Percentiles rank a stretch among this genome's conserved stretches.
These are phyloP conservation scores for Apiospora aurea DNA, from an alignment of 2,329 filamentous ascomycete species.

Conservation along the genomic window DNA sequence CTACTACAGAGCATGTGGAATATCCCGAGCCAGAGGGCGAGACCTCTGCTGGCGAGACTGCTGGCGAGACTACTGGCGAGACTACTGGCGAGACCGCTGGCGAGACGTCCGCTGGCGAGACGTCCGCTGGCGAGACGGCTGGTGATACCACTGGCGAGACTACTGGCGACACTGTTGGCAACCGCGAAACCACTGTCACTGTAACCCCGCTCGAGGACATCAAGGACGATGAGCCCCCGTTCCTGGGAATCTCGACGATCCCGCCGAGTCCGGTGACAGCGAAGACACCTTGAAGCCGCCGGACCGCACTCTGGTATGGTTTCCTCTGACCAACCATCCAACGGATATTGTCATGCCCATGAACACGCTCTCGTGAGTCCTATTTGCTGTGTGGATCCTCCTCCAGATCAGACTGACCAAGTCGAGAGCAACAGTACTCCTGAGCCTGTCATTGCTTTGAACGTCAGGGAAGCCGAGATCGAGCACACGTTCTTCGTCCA, in stretches of 20 bases:
- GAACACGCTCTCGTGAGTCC: neutral
- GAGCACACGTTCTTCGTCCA: neutral
- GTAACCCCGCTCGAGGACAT: neutral
- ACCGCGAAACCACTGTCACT: neutral
- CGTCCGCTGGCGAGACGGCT: too few relatives aligned
- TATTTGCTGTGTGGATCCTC: too few relatives aligned
- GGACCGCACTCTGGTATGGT: neutral
- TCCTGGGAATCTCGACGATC: neutral
- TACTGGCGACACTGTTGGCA: neutral
- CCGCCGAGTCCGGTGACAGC: neutral
- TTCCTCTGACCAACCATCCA: neutral
- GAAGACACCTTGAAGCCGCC: neutral
- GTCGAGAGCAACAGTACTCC: neutral
- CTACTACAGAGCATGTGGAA: too few relatives aligned
- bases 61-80: too few relatives aligned
- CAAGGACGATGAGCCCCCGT: too few relatives aligned
- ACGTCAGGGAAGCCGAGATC: neutral
- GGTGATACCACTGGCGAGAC: neutral
- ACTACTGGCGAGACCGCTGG: too few relatives aligned
- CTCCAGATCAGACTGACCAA: neutral
- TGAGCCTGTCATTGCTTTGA: neutral
- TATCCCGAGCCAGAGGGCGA: too few relatives aligned
- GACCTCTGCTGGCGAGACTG: too few relatives aligned
- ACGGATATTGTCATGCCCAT: neutral
- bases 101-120: too few relatives aligned